Evolutionary conservation across 345 rosid genomes (phyloP), one percentile per base, ranked within the genome.

Genomic region (Gossypium turneri): DNA sequence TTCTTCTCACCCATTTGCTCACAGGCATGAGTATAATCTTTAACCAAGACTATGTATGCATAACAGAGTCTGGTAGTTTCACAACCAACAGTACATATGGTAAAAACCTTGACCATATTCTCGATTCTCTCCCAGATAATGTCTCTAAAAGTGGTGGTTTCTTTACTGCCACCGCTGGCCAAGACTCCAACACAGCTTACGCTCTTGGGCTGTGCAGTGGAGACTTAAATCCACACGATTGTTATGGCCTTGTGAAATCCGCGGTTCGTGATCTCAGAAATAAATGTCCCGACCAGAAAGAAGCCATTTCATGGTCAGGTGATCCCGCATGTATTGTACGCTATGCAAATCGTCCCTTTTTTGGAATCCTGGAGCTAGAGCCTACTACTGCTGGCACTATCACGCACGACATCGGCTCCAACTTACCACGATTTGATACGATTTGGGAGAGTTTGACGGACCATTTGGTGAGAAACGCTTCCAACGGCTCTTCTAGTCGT

Each of bases 381-480:
- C 81, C 81, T 38, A 5, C 4, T 43, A 7, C 0, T 0, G 25
- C 1, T 3, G 0, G 51, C 9, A 3, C 63, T 58, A 82, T 81
- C 51, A 9, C 7, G 1, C 2, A 17, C 7, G 10, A 34, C 25
- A 15, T 82, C 48, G 7, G 38, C 0, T 25, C 74, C 24, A 75
- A 82, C 76, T 19, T 59, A 57, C 66, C 67, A 7, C 7, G 24
- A 77, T 78, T 90, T 9, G 56, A 44, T 43, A 16, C 67, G 22
- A 69, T 70, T 12, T 84, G 89, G 87, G 48, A 66, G 8, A 67
- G 41, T 56, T 78, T 87, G 65, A 60, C 81, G 63, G 80, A 73
- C 1, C 12, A 43, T 5, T 10, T 77, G 7, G 51, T 17, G 17
- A 22, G 3, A 13, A 55, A 61, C 7, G 83, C 89, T 22, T 79